Conservation (phyloP, 305 asterid species). For the Fraxinus nigra region DNA sequence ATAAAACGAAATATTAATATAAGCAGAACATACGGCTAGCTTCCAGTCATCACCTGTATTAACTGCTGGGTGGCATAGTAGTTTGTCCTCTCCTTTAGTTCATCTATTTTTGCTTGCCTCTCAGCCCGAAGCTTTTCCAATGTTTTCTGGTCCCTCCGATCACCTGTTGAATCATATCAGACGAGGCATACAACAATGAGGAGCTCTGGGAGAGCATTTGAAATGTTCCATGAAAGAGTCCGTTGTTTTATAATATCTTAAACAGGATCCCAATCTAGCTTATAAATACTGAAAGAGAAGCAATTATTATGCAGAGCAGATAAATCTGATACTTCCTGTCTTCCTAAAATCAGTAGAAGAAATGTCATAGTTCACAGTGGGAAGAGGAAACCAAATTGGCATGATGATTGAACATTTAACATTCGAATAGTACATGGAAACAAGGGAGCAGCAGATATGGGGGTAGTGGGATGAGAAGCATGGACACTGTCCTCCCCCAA, state of each 20-base stretch:
- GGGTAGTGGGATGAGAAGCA: background rate
- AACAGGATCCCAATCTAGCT: background rate
- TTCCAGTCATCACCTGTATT: constrained; percentile 60
- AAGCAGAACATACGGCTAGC: constrained; percentile 19
- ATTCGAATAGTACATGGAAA: background rate
- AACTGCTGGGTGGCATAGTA: constrained; percentile 82
- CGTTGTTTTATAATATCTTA: background rate
- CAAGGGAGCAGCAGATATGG: background rate
- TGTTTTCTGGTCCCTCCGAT: constrained; percentile 66
- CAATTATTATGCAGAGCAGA: background rate
- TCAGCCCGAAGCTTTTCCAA: constrained; percentile 77
- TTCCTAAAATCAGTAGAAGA: background rate
- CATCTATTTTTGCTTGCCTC: constrained; percentile 85
- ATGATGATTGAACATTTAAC: background rate
- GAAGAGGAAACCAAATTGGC: background rate
- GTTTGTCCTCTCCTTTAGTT: constrained; percentile 86
- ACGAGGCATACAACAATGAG: background rate
- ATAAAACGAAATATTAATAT: background rate
- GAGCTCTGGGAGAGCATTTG: constrained; percentile 5
- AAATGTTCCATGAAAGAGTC: constrained; percentile 1
- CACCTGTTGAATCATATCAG: constrained; percentile 43
- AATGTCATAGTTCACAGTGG: background rate
- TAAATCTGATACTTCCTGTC: background rate
- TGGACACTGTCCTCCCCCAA: background rate
- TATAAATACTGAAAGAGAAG: background rate